These are phyloP conservation scores for Cairneyella variabilis DNA, from an alignment of 495 filamentous ascomycete species.

Conservation along the genomic window DNA sequence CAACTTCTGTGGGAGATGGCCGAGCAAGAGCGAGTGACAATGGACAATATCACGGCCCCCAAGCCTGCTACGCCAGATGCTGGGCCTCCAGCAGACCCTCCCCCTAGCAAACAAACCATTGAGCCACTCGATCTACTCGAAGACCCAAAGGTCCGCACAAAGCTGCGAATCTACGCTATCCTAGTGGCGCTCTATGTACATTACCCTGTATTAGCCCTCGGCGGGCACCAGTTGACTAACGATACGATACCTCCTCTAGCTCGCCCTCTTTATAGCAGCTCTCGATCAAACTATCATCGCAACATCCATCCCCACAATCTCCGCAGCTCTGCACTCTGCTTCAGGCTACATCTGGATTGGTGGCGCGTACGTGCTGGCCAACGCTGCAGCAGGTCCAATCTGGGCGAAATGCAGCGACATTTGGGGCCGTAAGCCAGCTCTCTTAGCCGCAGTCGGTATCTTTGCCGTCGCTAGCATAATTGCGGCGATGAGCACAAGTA, in stretches of 20 bases:
- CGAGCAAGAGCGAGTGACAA: neutral
- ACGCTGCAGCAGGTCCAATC: conserved; percentile 37
- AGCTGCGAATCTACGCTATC: conserved; percentile 26
- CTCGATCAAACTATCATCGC: conserved; percentile 62
- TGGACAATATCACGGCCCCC: neutral
- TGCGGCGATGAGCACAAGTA: conserved; percentile 57
- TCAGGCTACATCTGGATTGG: conserved; percentile 66
- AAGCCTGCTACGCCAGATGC: neutral
- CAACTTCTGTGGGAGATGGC: neutral
- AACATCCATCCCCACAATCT: conserved; percentile 56
- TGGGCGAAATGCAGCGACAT: conserved; percentile 58
- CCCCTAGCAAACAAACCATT: neutral
- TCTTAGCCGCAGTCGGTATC: conserved; percentile 61
- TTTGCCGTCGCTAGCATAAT: conserved; percentile 60
- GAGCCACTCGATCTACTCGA: conserved; percentile 18
- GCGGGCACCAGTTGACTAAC: no score
- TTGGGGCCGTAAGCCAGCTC: conserved; percentile 70
- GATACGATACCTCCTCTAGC: no score
- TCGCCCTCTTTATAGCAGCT: conserved; percentile 37
- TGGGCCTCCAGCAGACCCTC: neutral
- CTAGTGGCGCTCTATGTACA: conserved; percentile 27
- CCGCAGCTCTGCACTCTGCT: conserved; percentile 51
- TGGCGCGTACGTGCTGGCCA: conserved; percentile 53
- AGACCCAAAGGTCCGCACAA: conserved; percentile 23
- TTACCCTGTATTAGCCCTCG: no score